Base-by-base conservation (phyloP, 805 yeast species). In the Wickerhamomyces tratensis region DNA sequence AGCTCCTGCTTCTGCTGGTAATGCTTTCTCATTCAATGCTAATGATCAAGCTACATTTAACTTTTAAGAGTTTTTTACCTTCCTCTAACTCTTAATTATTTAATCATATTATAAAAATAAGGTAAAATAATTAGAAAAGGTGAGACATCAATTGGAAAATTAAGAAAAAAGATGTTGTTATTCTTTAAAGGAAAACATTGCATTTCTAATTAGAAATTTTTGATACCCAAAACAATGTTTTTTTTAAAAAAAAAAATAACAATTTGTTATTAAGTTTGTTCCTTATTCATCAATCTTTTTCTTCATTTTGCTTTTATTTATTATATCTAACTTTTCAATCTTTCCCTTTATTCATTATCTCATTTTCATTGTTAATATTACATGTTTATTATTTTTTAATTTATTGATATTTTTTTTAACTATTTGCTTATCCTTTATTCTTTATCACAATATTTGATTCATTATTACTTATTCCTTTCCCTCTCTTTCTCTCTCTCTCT, bases 11-110 rank as follows among this genome's bases (percentile, higher is more conserved):
- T 76, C 80, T 43, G 76, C 79, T 46, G 95, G 94, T 37, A 87
- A 84, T 54, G 80, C 91, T 39, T 93, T 84, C 64, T 87, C 88
- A 2, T 93, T 93, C 63, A 95, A 95, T 48, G 77, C 85, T 50
- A 74, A 72, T 41, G 68, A 71, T 48, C 82, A 77, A 59, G 43
- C 51, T 35, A 50, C 50, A 33, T 56, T 56, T 42, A 39, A 50
- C 31, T 56, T 56, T 39, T 56, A 38, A 50, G 20, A 15, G 3
- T 27, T 27, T 20, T 3, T 20, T 20, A 3, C 20, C 20, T 20
- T 20, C 20, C 20, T 20, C 20, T 20, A 20, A 20, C 4, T 20
- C 20, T 20, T 20, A 20, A 20, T 4, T 20, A 3, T 20, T 20
- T 20, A 20, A 3, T 20, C 20, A 20, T 20, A 20, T 20, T 20